Base-by-base conservation (phyloP, 2,329 filamentous ascomycete genomes). In the Dactylellina leptospora region DNA sequence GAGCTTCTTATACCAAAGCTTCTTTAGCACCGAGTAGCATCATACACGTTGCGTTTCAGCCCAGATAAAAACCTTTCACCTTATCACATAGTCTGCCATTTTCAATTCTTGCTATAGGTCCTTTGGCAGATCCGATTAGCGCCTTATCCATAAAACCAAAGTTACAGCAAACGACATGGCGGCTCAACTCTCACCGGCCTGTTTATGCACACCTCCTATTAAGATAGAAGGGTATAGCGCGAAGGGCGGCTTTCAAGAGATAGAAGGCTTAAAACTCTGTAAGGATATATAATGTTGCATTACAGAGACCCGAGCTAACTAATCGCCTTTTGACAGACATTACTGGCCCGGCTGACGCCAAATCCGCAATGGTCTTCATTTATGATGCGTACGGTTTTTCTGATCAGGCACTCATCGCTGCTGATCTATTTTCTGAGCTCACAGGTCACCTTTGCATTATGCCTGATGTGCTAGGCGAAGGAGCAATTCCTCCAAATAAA, bases 331-430 rank as follows among this genome's bases (percentile, higher is more conserved):
- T 27, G 2, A 6, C 18, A 71, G 64, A 62, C 11, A 33, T 71
- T 2, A 71, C 64, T 20, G 64, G 56, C 2, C 50, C 64, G 27
- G 10, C 42, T 3, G 23, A 40, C 13, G 13, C 56, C 18, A 71
- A 62, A 16, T 62, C 51, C 1, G 56, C 30, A 13, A 71, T 71
- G 6, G 56, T 71, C 1, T 71, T 71, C 18, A 58, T 71, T 13
- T 71, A 71, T 28, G 64, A 62, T 53, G 64, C 58, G 3, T 64
- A 40, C n/a, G 64, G 64, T 1, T 71, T 56, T 16, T 56, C 56
- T 18, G 58, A 51, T 20, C 64, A 71, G 30, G 23, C 25, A 13
- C 27, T 71, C 11, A 22, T 40, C 16, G 64, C 22, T 6, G 64
- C 64, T 8, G 64, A 71, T 25, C 11, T 47, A 2, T 51, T 71